Conservation (phyloP, 805 yeast species). For the Candida gorgasii region DNA sequence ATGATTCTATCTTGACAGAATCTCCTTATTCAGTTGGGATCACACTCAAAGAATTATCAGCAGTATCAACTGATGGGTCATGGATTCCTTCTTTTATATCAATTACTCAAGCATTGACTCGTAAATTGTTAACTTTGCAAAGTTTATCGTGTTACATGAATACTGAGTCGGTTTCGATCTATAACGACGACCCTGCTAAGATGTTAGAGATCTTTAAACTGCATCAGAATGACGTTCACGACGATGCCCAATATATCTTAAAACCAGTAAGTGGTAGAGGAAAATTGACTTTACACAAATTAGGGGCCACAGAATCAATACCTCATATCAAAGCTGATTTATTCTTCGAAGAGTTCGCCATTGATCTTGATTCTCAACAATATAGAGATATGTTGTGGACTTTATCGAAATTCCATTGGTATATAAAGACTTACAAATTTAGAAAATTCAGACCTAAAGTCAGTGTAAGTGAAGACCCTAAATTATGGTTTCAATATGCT, state of each 20-base stretch:
- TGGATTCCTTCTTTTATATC: constrained; percentile 89
- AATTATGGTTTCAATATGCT: constrained; percentile 80
- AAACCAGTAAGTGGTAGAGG: constrained; percentile 92
- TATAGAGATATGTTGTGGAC: constrained; percentile 81
- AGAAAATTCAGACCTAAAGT: constrained; percentile 65
- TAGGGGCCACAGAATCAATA: constrained; percentile 62
- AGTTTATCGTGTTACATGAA: constrained; percentile 83
- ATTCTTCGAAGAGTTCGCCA: constrained; percentile 84
- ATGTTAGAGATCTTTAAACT: constrained; percentile 46
- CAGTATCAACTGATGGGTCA: constrained; percentile 79
- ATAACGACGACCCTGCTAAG: constrained; percentile 47
- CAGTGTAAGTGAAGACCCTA: constrained; percentile 61
- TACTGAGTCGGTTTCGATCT: constrained; percentile 57
- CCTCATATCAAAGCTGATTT: constrained; percentile 77
- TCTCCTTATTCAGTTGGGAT: constrained; percentile 80
- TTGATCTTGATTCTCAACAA: constrained; percentile 81
- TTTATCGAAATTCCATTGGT: constrained; percentile 79
- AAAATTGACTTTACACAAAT: constrained; percentile 74
- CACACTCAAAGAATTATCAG: constrained; percentile 83
- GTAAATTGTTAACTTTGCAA: constrained; percentile 74
- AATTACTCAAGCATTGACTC: constrained; percentile 62
- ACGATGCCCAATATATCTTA: constrained; percentile 55
- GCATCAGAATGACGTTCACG: constrained; percentile 1
- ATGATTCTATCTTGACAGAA: constrained; percentile 66
- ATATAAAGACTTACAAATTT: constrained; percentile 71